Percentiles rank a stretch among this genome's conserved stretches.
These are phyloP conservation scores for Brassica balearica DNA, from an alignment of 441 rosid species.

Conservation along the genomic window DNA sequence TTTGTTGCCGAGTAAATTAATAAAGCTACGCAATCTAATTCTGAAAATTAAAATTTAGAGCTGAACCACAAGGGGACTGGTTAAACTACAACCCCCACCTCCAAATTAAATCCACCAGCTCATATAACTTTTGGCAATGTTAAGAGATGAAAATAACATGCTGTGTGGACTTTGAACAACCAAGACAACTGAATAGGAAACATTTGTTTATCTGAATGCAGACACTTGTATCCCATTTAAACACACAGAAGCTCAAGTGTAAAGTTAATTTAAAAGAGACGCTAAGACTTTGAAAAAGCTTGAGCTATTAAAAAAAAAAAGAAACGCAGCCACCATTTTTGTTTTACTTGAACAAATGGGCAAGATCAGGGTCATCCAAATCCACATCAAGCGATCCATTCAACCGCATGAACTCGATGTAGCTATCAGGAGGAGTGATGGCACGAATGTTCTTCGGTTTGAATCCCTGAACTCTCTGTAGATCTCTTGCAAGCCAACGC, in stretches of 20 bases:
- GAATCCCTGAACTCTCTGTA: slow-evolving; percentile 71
- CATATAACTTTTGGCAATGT: not conserved
- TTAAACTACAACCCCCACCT: too few relatives aligned
- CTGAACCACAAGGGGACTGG: too few relatives aligned
- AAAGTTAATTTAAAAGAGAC: not conserved
- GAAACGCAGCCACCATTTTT: slow-evolving; percentile 10
- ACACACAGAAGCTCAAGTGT: not conserved
- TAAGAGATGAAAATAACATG: not conserved
- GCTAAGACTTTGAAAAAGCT: slow-evolving; percentile 6
- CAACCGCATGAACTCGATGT: slow-evolving; percentile 65
- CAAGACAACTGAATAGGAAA: not conserved
- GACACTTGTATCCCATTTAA: not conserved
- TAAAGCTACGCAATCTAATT: too few relatives aligned
- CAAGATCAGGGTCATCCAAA: slow-evolving; percentile 80
- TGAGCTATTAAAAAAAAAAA: not conserved
- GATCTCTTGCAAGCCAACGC: slow-evolving; percentile 81
- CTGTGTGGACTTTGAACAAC: not conserved
- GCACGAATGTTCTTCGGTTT: slow-evolving; percentile 57
- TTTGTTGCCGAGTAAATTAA: too few relatives aligned
- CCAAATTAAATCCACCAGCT: not conserved
- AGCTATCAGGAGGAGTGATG: slow-evolving; percentile 74
- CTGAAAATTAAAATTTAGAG: too few relatives aligned
- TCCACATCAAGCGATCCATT: slow-evolving; percentile 74
- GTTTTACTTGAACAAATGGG: slow-evolving; percentile 62
- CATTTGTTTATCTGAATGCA: not conserved